Percentiles rank a stretch among this genome's conserved stretches.
phyloP scores from a whole-genome alignment of 371 early-diverging fungal genomes.

The Mortierella sp. region DNA sequence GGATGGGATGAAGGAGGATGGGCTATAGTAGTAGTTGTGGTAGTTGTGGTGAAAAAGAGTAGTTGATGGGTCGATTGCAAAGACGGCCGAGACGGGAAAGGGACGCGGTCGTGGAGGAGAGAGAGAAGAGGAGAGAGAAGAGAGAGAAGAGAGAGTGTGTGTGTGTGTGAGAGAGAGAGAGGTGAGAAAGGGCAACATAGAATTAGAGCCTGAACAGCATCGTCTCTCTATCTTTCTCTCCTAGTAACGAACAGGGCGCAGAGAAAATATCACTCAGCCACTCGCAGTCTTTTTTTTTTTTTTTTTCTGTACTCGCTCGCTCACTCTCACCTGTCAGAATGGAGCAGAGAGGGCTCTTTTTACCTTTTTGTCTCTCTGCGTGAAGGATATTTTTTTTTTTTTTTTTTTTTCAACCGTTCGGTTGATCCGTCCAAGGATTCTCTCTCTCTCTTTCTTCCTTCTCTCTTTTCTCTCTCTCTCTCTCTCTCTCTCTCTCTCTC shows the following conservation, averaged over 20 bases:
- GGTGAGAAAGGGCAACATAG: slow-evolving; percentile 6
- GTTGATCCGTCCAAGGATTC: too few species aligned
- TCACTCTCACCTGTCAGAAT: too few species aligned
- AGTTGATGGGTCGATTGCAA: too few species aligned
- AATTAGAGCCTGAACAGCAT: neutral
- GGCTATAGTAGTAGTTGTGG: too few species aligned
- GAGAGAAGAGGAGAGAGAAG: neutral
- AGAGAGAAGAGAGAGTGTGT: neutral
- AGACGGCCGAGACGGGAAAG: neutral
- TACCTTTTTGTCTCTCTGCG: neutral
- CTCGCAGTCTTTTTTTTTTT: too few species aligned
- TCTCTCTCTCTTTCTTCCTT: neutral
- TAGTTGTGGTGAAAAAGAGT: too few species aligned
- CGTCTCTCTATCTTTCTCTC: too few species aligned
- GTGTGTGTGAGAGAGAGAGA: neutral
- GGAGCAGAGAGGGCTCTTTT: too few species aligned
- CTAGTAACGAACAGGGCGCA: too few species aligned
- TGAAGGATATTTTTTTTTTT: slow-evolving; percentile 7
- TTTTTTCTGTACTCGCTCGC: too few species aligned
- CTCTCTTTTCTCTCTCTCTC: neutral
- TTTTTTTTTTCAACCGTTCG: neutral
- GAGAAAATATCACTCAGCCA: too few species aligned
- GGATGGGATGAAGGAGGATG: too few species aligned
- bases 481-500: neutral
- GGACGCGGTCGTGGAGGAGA: neutral